Base-by-base conservation (phyloP, 2,329 filamentous ascomycete species). In the Epichloe hybrida region DNA sequence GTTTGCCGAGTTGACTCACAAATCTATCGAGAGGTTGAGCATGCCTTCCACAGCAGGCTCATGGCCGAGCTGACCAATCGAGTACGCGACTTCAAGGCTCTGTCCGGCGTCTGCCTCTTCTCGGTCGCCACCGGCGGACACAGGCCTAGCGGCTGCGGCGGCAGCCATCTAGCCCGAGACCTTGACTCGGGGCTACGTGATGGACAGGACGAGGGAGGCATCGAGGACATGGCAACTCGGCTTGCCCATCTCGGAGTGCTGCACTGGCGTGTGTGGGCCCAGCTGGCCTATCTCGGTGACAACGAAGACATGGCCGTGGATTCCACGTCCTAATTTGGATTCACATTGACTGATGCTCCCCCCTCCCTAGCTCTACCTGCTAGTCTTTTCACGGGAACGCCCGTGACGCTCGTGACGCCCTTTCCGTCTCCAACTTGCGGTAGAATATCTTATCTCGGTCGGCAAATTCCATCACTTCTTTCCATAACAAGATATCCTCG, bases 231-330 rank as follows among this genome's bases (percentile, higher is more conserved):
- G 64, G 81, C 87, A 1, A 84, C 82, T 43, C 81, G 87, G 44
- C 74, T 95, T 48, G 84, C 88, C 5, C 91, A 96, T 61, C 80
- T 96, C 43, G 81, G 86, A 13, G 75, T 93, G 5, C 70, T 97
- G 23, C 89, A 96, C 66, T 96, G 90, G 89, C 79, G 87, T 46
- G 84, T 95, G 3, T 97, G 90, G 88, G 78, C 79, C 1, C 79
- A 80, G 2, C 72, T 95, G 49, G 80, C 85, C 12, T 95, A 95
- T 62, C 56, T 69, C 13, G 66, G 65, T 27, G 72, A 71, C 31
- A 53, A 59, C 34, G 66, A 71, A 49, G 64, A 63, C 46, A 64
- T 66, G 61, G 54, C 58, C 31, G 53, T 66, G 50, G 66, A 69
- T 13, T 46, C 37, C 31, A 39, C 20, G 31, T 13, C n/a, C 20